phyloP scores from a whole-genome alignment of 768 basidiomycete genomes.

The Tylopilus plumbeoviolaceoides region DNA sequence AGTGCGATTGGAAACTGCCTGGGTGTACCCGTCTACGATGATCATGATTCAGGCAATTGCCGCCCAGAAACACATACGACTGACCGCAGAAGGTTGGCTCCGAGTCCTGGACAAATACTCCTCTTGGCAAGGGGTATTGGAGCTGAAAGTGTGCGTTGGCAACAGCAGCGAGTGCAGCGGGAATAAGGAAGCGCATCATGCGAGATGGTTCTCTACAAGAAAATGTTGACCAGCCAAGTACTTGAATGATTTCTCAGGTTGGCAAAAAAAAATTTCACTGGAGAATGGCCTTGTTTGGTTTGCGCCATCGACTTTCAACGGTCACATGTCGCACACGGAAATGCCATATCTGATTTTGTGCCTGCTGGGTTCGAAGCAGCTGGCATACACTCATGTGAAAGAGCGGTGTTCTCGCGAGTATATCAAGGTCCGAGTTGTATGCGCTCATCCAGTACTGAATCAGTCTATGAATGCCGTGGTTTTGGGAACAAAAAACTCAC shows the following conservation, averaged over 20 bases:
- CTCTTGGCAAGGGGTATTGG: conserved; percentile 53
- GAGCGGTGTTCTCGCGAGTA: too few species aligned
- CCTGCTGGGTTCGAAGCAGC: too few species aligned
- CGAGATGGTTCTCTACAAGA: not conserved
- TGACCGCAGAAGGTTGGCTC: conserved; percentile 57
- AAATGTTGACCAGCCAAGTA: not conserved
- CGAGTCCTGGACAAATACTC: conserved; percentile 55
- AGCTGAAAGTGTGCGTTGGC: conserved; percentile 67
- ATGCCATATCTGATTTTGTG: too few species aligned
- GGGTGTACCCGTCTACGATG: conserved; percentile 57
- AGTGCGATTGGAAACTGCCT: conserved; percentile 51
- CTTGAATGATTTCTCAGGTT: not conserved
- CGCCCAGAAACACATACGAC: conserved; percentile 12
- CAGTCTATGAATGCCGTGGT: too few species aligned
- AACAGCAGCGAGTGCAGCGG: conserved; percentile 31
- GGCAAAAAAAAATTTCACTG: not conserved
- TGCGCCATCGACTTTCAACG: too few species aligned
- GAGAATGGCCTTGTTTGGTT: not conserved
- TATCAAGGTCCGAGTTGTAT: too few species aligned
- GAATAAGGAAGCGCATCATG: conserved; percentile 32
- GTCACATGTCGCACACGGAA: too few species aligned
- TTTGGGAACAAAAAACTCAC: too few species aligned
- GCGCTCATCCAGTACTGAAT: too few species aligned
- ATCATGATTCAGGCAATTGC: not conserved
- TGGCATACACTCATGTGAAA: too few species aligned